Evolutionary conservation across 1,139 yeast species (phyloP).

Genomic region (Sugiyamaella neomexicana): DNA sequence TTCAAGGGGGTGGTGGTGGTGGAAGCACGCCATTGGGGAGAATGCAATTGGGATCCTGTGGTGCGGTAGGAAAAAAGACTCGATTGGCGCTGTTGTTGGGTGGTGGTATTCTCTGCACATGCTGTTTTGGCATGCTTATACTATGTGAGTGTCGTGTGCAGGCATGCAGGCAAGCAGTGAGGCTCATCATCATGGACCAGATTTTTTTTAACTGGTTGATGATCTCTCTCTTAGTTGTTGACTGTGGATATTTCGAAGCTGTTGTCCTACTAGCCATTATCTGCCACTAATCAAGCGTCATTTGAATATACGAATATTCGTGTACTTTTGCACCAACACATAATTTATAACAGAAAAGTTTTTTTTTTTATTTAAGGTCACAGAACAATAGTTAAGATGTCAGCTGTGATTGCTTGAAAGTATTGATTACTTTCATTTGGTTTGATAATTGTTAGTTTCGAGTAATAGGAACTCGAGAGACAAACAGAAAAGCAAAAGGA

Average conservation of each 20-base stretch:
- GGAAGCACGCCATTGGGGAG: too few species aligned
- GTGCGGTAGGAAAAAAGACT: too few species aligned
- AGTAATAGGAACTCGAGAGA: neutral
- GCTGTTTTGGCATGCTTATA: too few species aligned
- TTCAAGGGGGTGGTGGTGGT: too few species aligned
- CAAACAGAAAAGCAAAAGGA: neutral
- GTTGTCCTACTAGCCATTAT: too few species aligned
- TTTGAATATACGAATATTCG: too few species aligned
- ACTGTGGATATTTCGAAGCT: too few species aligned
- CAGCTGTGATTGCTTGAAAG: constrained; percentile 18
- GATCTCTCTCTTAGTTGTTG: constrained; percentile 1
- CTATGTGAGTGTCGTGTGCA: constrained; percentile 10
- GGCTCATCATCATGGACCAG: constrained; percentile 11
- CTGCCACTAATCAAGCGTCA: too few species aligned
- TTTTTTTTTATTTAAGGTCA: neutral
- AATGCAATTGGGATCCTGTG: too few species aligned
- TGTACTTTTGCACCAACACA: too few species aligned
- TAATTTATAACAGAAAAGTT: neutral
- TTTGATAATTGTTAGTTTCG: constrained; percentile 14
- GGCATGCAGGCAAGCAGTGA: constrained; percentile 10
- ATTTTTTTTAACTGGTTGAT: constrained; percentile 10
- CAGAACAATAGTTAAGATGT: constrained; percentile 5
- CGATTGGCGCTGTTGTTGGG: too few species aligned
- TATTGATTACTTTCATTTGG: constrained; percentile 14
- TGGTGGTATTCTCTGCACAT: too few species aligned